Evolutionary conservation across 225 moss, liverwort and hornwort genomes (phyloP).

Genomic region (Straminergon stramineum): DNA sequence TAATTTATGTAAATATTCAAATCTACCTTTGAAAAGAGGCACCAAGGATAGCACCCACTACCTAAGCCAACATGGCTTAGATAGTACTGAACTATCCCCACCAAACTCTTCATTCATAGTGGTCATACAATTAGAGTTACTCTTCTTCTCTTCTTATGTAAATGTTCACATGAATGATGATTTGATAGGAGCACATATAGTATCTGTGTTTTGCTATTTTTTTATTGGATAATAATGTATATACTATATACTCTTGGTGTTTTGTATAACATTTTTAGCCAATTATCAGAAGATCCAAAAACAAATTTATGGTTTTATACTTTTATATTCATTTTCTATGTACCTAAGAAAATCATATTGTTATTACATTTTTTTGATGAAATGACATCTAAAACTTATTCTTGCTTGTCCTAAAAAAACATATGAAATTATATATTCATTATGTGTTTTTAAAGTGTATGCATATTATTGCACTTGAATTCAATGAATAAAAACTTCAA

Average conservation of each 20-base stretch:
- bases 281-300: not conserved
- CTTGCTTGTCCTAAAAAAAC: too few relatives aligned
- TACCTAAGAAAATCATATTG: not conserved
- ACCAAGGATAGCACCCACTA: too few relatives aligned
- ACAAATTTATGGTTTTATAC: not conserved
- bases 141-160: too few relatives aligned
- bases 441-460: not conserved
- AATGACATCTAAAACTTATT: not conserved
- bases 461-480: too few relatives aligned
- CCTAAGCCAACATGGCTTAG: too few relatives aligned
- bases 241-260: not conserved
- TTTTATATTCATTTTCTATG: not conserved
- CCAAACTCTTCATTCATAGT: too few relatives aligned
- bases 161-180: not conserved
- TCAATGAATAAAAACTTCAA: not conserved
- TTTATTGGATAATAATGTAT: not conserved
- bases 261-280: too few relatives aligned
- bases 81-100: too few relatives aligned
- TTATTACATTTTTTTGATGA: not conserved
- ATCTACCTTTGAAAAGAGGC: too few relatives aligned
- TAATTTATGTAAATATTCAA: not conserved
- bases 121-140: too few relatives aligned
- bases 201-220: rapidly evolving
- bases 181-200: not conserved
- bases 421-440: not conserved